A percentile compares a stretch with the other conserved stretches of the same genome.
Evolutionary conservation across 306 rosid genomes (phyloP).

Genomic region (Arachis stenosperma): DNA sequence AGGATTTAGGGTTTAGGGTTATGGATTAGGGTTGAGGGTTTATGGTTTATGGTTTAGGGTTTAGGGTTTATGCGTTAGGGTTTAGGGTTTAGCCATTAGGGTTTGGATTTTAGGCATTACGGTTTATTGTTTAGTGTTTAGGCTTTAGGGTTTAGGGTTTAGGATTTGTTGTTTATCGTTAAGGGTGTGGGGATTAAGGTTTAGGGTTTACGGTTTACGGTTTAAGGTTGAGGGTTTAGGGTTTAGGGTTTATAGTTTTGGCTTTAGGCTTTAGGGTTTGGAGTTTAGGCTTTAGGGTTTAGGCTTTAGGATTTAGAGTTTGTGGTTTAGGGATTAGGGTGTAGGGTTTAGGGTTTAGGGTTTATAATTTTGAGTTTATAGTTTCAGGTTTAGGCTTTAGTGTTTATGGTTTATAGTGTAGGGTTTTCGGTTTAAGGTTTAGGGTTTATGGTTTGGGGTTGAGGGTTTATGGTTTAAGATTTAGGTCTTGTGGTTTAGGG

Average conservation of each 20-base stretch:
- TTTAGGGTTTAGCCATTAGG: too few species aligned
- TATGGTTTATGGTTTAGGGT: too few species aligned
- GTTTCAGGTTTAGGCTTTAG: not conserved
- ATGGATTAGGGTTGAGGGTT: too few species aligned
- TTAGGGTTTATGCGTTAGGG: too few species aligned
- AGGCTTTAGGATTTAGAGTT: not conserved
- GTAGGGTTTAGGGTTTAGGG: not conserved
- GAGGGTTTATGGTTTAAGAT: too few species aligned
- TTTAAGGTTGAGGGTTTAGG: not conserved
- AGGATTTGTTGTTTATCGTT: not conserved
- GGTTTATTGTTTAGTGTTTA: too few species aligned
- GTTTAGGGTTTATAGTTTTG: not conserved
- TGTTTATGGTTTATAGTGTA: too few species aligned
- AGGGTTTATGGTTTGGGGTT: too few species aligned
- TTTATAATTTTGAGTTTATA: not conserved
- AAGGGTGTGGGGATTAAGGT: not conserved
- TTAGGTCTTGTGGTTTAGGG: not conserved
- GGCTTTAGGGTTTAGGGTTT: too few species aligned
- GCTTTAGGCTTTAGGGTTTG: not conserved
- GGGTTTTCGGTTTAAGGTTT: too few species aligned
- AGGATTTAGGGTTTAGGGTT: not conserved
- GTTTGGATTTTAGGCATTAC: too few species aligned
- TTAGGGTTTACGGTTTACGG: not conserved
- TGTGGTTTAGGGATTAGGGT: not conserved
- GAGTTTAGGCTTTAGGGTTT: not conserved